Evolutionary conservation across 2,329 filamentous ascomycete species (phyloP).

Genomic region (Pseudogymnoascus sp.): DNA sequence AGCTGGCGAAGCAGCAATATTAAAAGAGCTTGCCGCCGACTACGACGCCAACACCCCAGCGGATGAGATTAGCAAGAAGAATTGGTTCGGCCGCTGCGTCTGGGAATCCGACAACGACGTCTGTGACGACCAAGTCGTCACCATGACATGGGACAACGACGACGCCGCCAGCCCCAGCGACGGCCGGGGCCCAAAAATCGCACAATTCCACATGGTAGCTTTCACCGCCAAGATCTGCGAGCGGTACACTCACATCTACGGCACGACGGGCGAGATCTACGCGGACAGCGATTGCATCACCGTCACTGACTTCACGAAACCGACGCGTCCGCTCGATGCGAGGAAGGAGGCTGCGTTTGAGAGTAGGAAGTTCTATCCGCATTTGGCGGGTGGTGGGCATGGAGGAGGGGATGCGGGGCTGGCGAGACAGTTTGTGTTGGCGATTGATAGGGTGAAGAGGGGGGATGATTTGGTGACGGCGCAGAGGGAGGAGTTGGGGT

Average conservation of each 20-base stretch:
- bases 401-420: slow-evolving; percentile 77
- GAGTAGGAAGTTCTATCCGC: slow-evolving; percentile 50
- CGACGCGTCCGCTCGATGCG: slow-evolving; percentile 28
- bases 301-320: slow-evolving; percentile 61
- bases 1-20: slow-evolving; percentile 41
- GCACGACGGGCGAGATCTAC: slow-evolving; percentile 74
- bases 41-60: slow-evolving; percentile 44
- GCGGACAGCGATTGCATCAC: slow-evolving; percentile 75
- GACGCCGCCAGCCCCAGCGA: slow-evolving; percentile 13
- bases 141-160: slow-evolving; percentile 78
- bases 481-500: slow-evolving; percentile 69
- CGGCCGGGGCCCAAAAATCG: slow-evolving; percentile 66
- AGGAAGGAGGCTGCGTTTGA: slow-evolving; percentile 10
- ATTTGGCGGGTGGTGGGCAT: slow-evolving; percentile 53
- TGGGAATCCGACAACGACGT: slow-evolving; percentile 92
- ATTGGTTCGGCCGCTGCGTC: slow-evolving; percentile 92
- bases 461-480: slow-evolving; percentile 59
- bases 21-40: slow-evolving; percentile 37
- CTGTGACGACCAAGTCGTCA: slow-evolving; percentile 85
- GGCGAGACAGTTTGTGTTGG: slow-evolving; percentile 72
- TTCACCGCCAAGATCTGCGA: slow-evolving; percentile 83
- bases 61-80: slow-evolving; percentile 41
- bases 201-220: slow-evolving; percentile 88
- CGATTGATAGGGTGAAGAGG: slow-evolving; percentile 72
- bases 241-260: slow-evolving; percentile 77